Base-by-base conservation (phyloP, 306 rosid species). In the Castanea crenata region DNA sequence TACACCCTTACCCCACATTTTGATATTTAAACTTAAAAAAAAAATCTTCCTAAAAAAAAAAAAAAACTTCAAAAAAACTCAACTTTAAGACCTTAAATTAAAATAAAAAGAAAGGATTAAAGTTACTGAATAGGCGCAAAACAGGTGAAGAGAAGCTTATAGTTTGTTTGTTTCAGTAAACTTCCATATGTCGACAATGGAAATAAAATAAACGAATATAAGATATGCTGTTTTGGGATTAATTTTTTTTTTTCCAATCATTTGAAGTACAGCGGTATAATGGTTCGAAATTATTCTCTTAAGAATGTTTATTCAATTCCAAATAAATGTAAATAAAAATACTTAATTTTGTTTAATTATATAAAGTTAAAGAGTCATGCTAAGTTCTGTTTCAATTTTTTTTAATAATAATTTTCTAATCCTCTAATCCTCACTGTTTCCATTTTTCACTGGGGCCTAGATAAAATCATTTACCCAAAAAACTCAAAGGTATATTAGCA, bases 401-500 rank as follows among this genome's bases (percentile, higher is more conserved):
- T 38, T 34, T 27, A 6, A 41, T 34, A 34, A 20, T 70, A 52
- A 25, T 76, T 25, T 81, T 55, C 18, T 51, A 56, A 29, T 69
- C 75, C 63, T 51, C 54, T 74, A 20, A 23, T 76, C 81, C 18
- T 7, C 63, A 65, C 74, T 84, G 75, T 74, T 52, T 51, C 61
- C 80, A 74, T 65, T 77, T 77, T 71, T 70, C 63, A 10, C 38
- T 57, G 16, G 44, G 74, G 32, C 74, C 74, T 41, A 41, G 12
- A 41, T 8, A 69, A 73, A 77, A 55, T 38, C 58, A 63, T 54
- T 55, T 65, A 23, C 41, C 69, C n/a, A 78, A 73, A 54, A 67
- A 82, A 73, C 10, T 73, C 38, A 58, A 73, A 71, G 44, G 63
- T 61, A 80, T 63, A 73, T 74, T 86, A 73, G 34, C 74, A 41